These are phyloP conservation scores for Podospora pseudocomata DNA, from an alignment of 495 filamentous ascomycete species.

Conservation along the genomic window DNA sequence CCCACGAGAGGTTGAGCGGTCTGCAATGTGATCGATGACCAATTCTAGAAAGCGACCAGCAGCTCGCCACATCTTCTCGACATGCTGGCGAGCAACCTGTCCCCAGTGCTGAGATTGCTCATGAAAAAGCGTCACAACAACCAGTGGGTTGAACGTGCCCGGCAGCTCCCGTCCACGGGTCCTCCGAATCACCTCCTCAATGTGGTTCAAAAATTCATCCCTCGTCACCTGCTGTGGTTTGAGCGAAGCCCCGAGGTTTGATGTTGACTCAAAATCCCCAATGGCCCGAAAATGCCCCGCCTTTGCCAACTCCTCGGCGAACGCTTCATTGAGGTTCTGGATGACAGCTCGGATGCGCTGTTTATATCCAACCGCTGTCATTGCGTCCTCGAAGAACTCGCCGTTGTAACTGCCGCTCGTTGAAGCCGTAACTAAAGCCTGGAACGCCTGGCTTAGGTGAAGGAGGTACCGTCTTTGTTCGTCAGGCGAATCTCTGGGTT, in stretches of 20 bases:
- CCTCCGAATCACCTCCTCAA: slow-evolving; percentile 30
- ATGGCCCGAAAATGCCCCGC: too few relatives aligned
- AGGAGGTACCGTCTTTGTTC: slow-evolving; percentile 51
- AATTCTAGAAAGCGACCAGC: slow-evolving; percentile 27
- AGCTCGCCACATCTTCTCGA: slow-evolving; percentile 27
- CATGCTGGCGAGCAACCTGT: slow-evolving; percentile 22
- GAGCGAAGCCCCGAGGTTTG: too few relatives aligned
- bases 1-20: slow-evolving; percentile 29
- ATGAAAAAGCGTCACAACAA: slow-evolving; percentile 45
- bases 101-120: slow-evolving; percentile 44
- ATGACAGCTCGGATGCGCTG: slow-evolving; percentile 60
- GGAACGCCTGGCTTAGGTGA: slow-evolving; percentile 50
- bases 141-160: slow-evolving; percentile 46
- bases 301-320: too few relatives aligned
- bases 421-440: slow-evolving; percentile 47
- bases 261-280: slow-evolving; percentile 44
- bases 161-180: slow-evolving; percentile 44
- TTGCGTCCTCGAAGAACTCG: slow-evolving; percentile 51
- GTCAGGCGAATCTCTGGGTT: slow-evolving; percentile 42
- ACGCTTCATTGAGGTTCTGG: slow-evolving; percentile 48
- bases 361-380: slow-evolving; percentile 34
- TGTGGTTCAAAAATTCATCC: slow-evolving; percentile 31
- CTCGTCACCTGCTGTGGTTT: slow-evolving; percentile 16
- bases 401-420: slow-evolving; percentile 55
- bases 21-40: slow-evolving; percentile 29